Base-by-base conservation (phyloP, 2,329 filamentous ascomycete species). In the Herpomyces periplanetae region DNA sequence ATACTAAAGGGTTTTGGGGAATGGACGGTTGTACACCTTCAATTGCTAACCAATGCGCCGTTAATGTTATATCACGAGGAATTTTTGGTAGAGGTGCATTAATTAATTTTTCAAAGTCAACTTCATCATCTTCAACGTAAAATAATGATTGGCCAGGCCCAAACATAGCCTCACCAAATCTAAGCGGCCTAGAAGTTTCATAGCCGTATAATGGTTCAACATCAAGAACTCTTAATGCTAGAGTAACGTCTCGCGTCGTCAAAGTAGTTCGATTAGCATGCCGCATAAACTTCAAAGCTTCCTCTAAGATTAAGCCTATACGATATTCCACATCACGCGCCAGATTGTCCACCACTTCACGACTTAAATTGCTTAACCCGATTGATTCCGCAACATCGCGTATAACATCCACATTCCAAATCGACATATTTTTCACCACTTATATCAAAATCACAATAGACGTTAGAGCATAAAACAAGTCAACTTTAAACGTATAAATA, bases 61-160 rank as follows among this genome's bases (percentile, higher is more conserved):
- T 91, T 34, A 88, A 75, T 24, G 59, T 68, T 30, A 80, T 63
- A 37, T 96, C 80, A 19, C 75, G 51, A 13, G 80, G 80, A 12
- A 96, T 73, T 38, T 84, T 88, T 11, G 80, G 80, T 27, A 96
- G 41, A 3, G 80, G 68, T 27, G 71, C 71, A 41, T 96, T 96
- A 36, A 96, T 88, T 28, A 96, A 46, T 45, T 91, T 91, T 44
- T 96, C 80, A 34, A 96, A 91, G 39, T 96, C 80, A 21, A 91
- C 62, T 44, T 96, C 80, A 34, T 96, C 80, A 35, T 96, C 80
- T 34, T 96, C 80, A 14, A 96, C 64, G 36, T 96, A 96, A 40
- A 75, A 96, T 10, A 96, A 44, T 20, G 75, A 71, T 39, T 96
- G 80, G 5, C 75, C 73, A 7, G 73, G 71, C 0, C 80, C 80